phyloP scores from a whole-genome alignment of 2,329 filamentous ascomycete species.

The Zymoseptoria tritici region DNA sequence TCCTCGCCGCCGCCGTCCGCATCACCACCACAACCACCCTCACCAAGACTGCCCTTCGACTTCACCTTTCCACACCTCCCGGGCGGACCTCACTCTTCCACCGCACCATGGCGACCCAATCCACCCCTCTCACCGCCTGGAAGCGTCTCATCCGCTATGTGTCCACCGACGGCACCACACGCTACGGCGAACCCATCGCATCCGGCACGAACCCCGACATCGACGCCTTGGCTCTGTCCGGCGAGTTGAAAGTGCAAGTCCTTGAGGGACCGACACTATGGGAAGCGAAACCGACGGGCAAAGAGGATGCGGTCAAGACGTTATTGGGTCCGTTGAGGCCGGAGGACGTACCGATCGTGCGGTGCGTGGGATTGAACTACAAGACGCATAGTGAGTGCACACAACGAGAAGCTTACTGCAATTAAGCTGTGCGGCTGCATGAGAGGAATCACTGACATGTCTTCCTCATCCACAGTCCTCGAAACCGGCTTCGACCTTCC shows the following conservation, averaged over 20 bases:
- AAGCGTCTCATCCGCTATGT: constrained; percentile 65
- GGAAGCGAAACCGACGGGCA: constrained; percentile 45
- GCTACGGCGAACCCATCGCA: constrained; percentile 66
- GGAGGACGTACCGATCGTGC: constrained; percentile 48
- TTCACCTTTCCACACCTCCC: neutral
- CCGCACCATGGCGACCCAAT: neutral
- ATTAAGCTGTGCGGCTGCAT: too few species aligned
- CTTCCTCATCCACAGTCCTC: constrained; percentile 17
- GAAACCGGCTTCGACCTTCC: constrained; percentile 59
- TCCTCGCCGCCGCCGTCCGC: neutral
- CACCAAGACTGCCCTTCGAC: neutral
- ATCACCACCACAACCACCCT: neutral
- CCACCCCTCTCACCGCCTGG: constrained; percentile 14
- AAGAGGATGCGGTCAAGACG: constrained; percentile 47
- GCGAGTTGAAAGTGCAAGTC: constrained; percentile 46
- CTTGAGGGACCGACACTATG: constrained; percentile 41
- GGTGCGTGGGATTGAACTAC: constrained; percentile 56
- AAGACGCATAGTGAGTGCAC: constrained; percentile 41
- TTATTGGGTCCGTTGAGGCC: constrained; percentile 47
- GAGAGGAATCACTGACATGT: neutral
- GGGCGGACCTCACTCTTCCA: neutral
- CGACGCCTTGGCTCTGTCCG: constrained; percentile 29
- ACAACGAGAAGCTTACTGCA: too few species aligned
- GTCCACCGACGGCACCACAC: constrained; percentile 60
- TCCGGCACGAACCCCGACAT: constrained; percentile 23